Evolutionary conservation across 2,329 filamentous ascomycete genomes (phyloP), one percentile per base, ranked within the genome.

Genomic region (Monilinia vaccinii-corymbosi): DNA sequence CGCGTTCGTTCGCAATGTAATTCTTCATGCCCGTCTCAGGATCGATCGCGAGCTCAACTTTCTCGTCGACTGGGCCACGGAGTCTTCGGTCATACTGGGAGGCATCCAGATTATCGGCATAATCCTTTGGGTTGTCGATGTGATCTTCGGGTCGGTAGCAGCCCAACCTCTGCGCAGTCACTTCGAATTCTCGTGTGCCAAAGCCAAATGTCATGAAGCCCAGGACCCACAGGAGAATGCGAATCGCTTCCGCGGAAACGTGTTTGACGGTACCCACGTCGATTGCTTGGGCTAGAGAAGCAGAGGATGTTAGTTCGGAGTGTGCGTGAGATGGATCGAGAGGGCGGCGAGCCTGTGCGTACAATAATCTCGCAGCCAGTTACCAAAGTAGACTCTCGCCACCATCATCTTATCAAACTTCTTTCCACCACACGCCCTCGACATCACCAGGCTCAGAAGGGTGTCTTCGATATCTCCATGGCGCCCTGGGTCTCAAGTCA

Each of bases 401-500:
- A 96, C 88, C 71, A 86, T 88, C 70, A 96, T 83, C 77, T 94
- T 94, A 78, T 82, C 84, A 75, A 96, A 96, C 71, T 92, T 95
- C 78, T 92, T 91, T 67, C 82, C 82, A 64, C 76, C 77, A 23
- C 83, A 84, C 45, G 80, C 79, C 62, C 81, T 79, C 47, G 85
- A 83, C 72, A 87, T 82, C 51, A 75, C 64, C 60, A 96, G 78
- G 62, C 82, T 85, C 61, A 96, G 83, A 59, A 96, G 84, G 38
- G 88, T 87, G 77, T 97, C 92, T 78, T 96, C 92, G 70, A 97
- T 95, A 74, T 97, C 92, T 70, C 89, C 89, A 81, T 93, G 88
- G 66, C 88, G 87, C 87, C 87, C 83, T 86, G 66, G 32, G 13
- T 31, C 48, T 36, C 23, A 58, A 36, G 21, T 38, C 4, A 62